Base-by-base conservation (phyloP, 495 filamentous ascomycete genomes). In the Penicillium alfredii region DNA sequence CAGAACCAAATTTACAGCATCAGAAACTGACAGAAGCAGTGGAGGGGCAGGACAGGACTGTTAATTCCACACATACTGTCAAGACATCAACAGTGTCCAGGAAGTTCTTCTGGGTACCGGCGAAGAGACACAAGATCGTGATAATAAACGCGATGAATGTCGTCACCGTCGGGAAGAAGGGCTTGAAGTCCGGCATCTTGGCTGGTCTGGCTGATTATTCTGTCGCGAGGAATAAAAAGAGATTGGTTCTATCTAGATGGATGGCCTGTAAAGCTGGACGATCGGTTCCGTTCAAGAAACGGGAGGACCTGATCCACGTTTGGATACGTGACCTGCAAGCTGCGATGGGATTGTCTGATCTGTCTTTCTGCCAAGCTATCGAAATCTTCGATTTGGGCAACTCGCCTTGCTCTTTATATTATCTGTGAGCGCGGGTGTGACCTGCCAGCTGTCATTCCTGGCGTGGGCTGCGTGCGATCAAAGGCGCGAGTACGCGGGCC, bases 51-150 rank as follows among this genome's bases (percentile, higher is more conserved):
- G n/a, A n/a, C n/a, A n/a, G n/a, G n/a, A n/a, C n/a, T n/a, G n/a
- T n/a, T n/a, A 4, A n/a, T 9, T 25, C 11, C 11, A 30, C 51
- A 66, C 76, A 42, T 68, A 86, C 84, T 8, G 76, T 80, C 19
- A 88, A 49, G 31, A 89, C 60, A 29, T 84, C 68, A 26, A 79
- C 81, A 9, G 72, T 58, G 37, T 81, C 70, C 48, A 88, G 71
- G 49, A 77, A 71, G 29, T 64, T 69, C 37, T 58, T 71, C 44
- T 73, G 70, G 6, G 70, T 63, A 20, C 85, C 86, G 3, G 86
- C 80, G 44, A 89, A 79, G 38, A 90, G 70, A 22, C 78, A 81
- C 24, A 88, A 61, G 44, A 87, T 63, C 9, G 71, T 70, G 22
- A 90, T 64, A 28, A 88, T 69, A 48, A 88, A 80, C 24, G 78